Percentiles rank a stretch among this genome's conserved stretches.
Evolutionary conservation across 78 protist species (phyloP).

Genomic region (Guillardia theta): DNA sequence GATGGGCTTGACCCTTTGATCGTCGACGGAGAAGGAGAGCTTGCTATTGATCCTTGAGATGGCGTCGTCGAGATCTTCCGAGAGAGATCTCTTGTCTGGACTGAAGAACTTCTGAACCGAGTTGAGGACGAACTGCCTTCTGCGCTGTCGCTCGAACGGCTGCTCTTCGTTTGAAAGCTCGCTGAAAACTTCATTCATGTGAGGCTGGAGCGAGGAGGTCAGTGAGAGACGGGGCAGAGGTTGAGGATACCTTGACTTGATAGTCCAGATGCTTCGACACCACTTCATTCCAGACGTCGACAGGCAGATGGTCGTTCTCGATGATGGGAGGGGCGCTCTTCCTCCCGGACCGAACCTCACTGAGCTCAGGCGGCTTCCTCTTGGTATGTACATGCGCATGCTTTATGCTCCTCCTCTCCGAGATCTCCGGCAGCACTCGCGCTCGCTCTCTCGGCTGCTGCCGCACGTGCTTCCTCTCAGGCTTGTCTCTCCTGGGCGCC

Average conservation of each 20-base stretch:
- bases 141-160: background rate
- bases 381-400: background rate
- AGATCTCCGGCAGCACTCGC: background rate
- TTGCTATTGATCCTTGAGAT: too few relatives aligned
- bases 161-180: background rate
- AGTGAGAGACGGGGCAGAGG: too few relatives aligned
- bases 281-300: background rate
- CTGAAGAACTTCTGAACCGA: background rate
- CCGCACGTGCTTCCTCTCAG: background rate
- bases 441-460: background rate
- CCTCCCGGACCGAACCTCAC: background rate
- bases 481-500: too few relatives aligned
- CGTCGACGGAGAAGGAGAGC: too few relatives aligned
- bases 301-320: background rate
- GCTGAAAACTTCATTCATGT: background rate
- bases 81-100: background rate
- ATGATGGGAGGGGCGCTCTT: background rate
- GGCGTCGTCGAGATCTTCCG: too few relatives aligned
- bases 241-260: too few relatives aligned
- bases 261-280: background rate
- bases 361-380: background rate
- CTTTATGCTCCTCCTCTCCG: background rate
- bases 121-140: background rate
- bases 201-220: background rate
- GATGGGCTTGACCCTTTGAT: too few relatives aligned